Base-by-base conservation (phyloP, 768 basidiomycete species). In the Naematelia aurantialba region DNA sequence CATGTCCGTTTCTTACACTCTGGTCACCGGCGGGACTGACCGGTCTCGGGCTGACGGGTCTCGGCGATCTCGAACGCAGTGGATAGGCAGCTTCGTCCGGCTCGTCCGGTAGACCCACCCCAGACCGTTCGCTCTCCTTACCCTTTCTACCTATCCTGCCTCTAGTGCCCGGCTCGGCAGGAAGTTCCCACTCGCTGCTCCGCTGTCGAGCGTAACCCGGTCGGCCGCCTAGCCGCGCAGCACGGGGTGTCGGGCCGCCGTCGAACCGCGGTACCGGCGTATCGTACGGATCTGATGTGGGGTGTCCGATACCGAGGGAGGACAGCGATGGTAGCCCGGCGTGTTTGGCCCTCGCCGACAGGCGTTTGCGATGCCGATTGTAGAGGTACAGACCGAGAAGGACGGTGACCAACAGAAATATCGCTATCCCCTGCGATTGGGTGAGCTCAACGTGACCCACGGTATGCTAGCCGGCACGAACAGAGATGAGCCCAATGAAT, bases 351-450 rank as follows among this genome's bases (percentile, higher is more conserved):
- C 29, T 27, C 27, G 34, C 24, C 13, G 26, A 27, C 93, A 97
- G 77, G 56, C 61, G 39, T 49, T 54, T 30, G 55, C 61, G 47
- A 52, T 68, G 93, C 97, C 76, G 93, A 75, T 62, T 58, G 72
- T 76, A 46, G 60, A 65, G 50, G 76, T 77, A 50, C 66, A 72
- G 19, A 68, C 73, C 12, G 77, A 77, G 46, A 53, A 70, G 62
- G 69, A 59, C 62, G 67, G 66, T 34, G 72, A 78, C 60, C 59
- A 68, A 42, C 76, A 78, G 62, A 61, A 61, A 49, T 73, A 79
- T 69, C 76, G 77, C 50, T 75, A 79, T 62, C 76, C 52, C 52
- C 52, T 52, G 29, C 8, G 17, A 14, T n/a, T 5, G n/a, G 4
- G 34, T 24, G n/a, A 30, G 11, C 26, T 21, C 21, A 52, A 5